These are phyloP conservation scores for Candida gorgasii DNA, from an alignment of 805 yeast genomes.

Conservation along the genomic window DNA sequence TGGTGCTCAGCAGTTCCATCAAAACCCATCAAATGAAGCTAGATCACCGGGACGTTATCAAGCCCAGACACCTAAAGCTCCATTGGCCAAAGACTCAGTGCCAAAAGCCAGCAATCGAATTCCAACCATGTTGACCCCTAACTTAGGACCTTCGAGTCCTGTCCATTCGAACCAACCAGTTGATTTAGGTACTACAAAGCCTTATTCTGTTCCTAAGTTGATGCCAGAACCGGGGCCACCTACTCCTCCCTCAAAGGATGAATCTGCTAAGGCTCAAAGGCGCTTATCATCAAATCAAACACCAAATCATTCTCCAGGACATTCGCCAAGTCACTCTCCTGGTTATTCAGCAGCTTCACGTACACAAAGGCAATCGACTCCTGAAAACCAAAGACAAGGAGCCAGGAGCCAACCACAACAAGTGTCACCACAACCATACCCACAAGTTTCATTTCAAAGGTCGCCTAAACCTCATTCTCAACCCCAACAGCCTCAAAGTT, in stretches of 20 bases:
- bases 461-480: constrained; percentile 1
- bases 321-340: not conserved
- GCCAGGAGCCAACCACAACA: too few relatives aligned
- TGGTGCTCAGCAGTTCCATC: not conserved
- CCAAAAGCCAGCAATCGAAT: constrained; percentile 7
- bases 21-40: not conserved
- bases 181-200: too few relatives aligned
- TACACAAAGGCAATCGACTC: not conserved
- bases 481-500: not conserved
- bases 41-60: constrained; percentile 3
- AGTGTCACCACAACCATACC: not conserved
- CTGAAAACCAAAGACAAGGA: not conserved
- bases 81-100: not conserved
- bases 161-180: constrained; percentile 1
- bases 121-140: constrained; percentile 9
- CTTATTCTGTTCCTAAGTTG: not conserved
- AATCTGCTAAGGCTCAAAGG: not conserved
- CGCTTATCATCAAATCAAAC: not conserved
- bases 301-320: not conserved
- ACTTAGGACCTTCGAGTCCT: constrained; percentile 5
- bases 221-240: constrained; percentile 5
- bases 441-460: too few relatives aligned
- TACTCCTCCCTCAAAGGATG: constrained; percentile 6
- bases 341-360: not conserved
- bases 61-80: constrained; percentile 2